Evolutionary conservation across 2,329 filamentous ascomycete genomes (phyloP), one percentile per base, ranked within the genome.

Genomic region (Pseudocercospora crystallina): DNA sequence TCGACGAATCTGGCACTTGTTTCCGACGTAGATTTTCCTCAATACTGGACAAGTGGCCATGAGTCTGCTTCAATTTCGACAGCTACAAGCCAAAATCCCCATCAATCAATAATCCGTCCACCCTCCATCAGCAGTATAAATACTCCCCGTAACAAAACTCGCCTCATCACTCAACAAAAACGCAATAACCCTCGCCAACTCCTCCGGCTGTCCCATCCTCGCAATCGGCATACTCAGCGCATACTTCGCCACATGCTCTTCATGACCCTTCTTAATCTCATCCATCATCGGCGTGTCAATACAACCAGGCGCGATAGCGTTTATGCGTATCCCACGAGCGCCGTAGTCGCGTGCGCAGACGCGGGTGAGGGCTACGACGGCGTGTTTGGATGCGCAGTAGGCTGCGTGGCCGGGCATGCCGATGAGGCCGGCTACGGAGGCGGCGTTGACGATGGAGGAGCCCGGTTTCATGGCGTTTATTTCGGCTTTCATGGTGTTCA

Each of bases 201-300:
- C 72, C 32, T 63, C 63, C 38, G 65, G 37, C 12, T 58, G 43
- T 7, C 44, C 60, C 13, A 42, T 41, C n/a, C n/a, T n/a, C n/a
- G n/a, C n/a, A n/a, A n/a, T n/a, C n/a, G n/a, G n/a, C n/a, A n/a
- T n/a, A n/a, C n/a, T n/a, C n/a, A n/a, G n/a, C n/a, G n/a, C n/a
- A n/a, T n/a, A n/a, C n/a, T n/a, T n/a, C n/a, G n/a, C n/a, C n/a
- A n/a, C n/a, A n/a, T n/a, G n/a, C n/a, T n/a, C n/a, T n/a, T n/a
- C n/a, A n/a, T n/a, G n/a, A n/a, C n/a, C n/a, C n/a, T n/a, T n/a
- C n/a, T n/a, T n/a, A n/a, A 40, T 40, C 17, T 20, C 37, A 15
- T 40, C 17, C 14, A 44, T 32, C 42, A 33, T 20, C 8, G 17
- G 26, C 8, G 29, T 34, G 10, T 29, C 30, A 14, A 44, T 44